Evolutionary conservation across 2,329 filamentous ascomycete species (phyloP), one percentile per base, ranked within the genome.

Genomic region (Fusarium buxicola): DNA sequence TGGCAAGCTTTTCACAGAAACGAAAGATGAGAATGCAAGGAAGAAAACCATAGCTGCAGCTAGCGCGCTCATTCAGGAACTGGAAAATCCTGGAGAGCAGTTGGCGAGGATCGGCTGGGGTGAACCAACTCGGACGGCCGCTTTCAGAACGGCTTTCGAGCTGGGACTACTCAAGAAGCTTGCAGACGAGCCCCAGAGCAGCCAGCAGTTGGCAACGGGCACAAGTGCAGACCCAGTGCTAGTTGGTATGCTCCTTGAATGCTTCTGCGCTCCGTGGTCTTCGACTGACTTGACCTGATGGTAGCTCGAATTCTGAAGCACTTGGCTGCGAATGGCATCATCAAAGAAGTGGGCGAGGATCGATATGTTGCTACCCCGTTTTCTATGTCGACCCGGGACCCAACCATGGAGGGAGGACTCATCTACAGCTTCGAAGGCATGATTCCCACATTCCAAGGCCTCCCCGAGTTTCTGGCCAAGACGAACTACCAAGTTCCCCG

Each of bases 401-500:
- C 46, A 8, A 63, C 55, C 7, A 60, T 67, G 13, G 25, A 40
- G 3, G 58, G 34, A 0, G 58, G 63, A 3, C 39, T 68, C n/a
- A 65, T 51, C 8, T 68, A 56, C 25, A 67, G 55, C 25, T 68
- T 60, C 8, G 53, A 68, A 16, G 55, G 55, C 12, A 63, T 66
- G 55, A 55, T 63, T 7, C 58, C 47, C 6, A 67, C 50, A 0
- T 65, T 67, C 34, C 67, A 71, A 7, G 75, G 74, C 13, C 53
- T 78, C 10, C 73, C 75, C 2, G 52, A 58, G 7, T 78, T 75
- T 41, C 62, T 77, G 1, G 65, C 70, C 16, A 73, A 72, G 46
- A 76, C 63, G 10, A 63, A 64, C 6, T 77, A 78, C 52, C 61
- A 67, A 44, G 74, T 75, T 16, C 74, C 76, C 12, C 64, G 68